phyloP scores from a whole-genome alignment of 805 yeast species.

The Saccharomycopsis fermentans region DNA sequence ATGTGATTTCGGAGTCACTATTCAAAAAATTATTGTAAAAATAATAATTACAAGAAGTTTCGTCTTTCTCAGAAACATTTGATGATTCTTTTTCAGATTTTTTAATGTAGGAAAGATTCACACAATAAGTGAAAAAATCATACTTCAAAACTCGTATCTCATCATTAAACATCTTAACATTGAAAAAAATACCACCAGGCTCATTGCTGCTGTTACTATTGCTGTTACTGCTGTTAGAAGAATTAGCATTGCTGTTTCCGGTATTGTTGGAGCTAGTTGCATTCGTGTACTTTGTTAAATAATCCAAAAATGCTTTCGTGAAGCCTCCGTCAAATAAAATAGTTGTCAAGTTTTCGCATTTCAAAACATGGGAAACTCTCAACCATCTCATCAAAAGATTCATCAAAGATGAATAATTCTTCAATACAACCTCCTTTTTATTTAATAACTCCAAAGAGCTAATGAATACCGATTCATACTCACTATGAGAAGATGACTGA shows the following conservation, averaged over 20 bases:
- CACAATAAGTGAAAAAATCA: not conserved
- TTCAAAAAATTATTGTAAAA: constrained; percentile 16
- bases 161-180: not conserved
- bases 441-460: constrained; percentile 43
- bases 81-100: not conserved
- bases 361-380: constrained; percentile 64
- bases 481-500: not conserved
- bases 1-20: constrained; percentile 10
- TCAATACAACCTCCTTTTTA: constrained; percentile 53
- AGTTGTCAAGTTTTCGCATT: constrained; percentile 64
- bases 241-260: not conserved
- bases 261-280: constrained; percentile 23
- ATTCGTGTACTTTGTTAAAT: constrained; percentile 22
- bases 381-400: constrained; percentile 61
- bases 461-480: constrained; percentile 15
- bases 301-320: constrained; percentile 21
- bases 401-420: constrained; percentile 46
- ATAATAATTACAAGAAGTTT: constrained; percentile 3
- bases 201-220: not conserved
- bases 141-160: not conserved
- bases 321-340: constrained; percentile 66
- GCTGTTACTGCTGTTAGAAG: not conserved
- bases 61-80: not conserved
- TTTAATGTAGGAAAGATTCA: not conserved
- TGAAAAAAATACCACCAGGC: not conserved